Percentiles rank a stretch among this genome's conserved stretches.
These are phyloP conservation scores for Apiospora hydei DNA, from an alignment of 2,329 filamentous ascomycete genomes.

Conservation along the genomic window DNA sequence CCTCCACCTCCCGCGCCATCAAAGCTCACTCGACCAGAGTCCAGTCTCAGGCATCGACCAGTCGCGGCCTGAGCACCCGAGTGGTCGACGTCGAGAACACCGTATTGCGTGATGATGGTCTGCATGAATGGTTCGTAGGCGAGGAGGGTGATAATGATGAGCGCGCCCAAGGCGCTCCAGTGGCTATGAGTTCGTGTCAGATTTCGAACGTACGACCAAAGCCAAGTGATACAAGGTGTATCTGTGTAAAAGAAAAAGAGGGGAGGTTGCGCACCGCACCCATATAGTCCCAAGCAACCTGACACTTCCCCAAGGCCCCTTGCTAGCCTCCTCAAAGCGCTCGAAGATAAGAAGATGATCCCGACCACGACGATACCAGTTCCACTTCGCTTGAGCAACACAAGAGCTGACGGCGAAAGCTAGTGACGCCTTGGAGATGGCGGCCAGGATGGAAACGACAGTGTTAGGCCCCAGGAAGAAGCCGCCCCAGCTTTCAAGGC, in stretches of 20 bases:
- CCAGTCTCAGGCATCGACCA: not conserved
- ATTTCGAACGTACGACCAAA: too few species aligned
- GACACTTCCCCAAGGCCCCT: constrained; percentile 23
- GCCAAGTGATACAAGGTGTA: too few species aligned
- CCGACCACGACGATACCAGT: constrained; percentile 19
- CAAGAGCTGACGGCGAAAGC: constrained; percentile 25
- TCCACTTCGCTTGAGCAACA: constrained; percentile 25
- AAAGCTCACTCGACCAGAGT: not conserved
- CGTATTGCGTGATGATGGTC: not conserved
- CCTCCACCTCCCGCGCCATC: not conserved
- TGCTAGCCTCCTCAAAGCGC: constrained; percentile 25
- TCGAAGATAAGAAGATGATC: constrained; percentile 22
- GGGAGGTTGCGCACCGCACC: not conserved
- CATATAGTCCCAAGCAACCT: not conserved
- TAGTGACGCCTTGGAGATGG: constrained; percentile 3
- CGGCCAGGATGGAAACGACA: constrained; percentile 22
- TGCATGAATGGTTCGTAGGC: constrained; percentile 13
- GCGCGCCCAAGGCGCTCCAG: constrained; percentile 16
- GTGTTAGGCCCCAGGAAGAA: constrained; percentile 19
- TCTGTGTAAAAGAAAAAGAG: not conserved
- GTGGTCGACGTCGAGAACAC: not conserved
- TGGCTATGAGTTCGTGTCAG: not conserved
- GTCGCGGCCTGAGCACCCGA: not conserved
- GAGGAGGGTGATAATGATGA: not conserved
- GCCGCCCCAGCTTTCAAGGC: not conserved